Evolutionary conservation across 768 basidiomycete species (phyloP), one percentile per base, ranked within the genome.

Genomic region (Trametes cinnabarina): DNA sequence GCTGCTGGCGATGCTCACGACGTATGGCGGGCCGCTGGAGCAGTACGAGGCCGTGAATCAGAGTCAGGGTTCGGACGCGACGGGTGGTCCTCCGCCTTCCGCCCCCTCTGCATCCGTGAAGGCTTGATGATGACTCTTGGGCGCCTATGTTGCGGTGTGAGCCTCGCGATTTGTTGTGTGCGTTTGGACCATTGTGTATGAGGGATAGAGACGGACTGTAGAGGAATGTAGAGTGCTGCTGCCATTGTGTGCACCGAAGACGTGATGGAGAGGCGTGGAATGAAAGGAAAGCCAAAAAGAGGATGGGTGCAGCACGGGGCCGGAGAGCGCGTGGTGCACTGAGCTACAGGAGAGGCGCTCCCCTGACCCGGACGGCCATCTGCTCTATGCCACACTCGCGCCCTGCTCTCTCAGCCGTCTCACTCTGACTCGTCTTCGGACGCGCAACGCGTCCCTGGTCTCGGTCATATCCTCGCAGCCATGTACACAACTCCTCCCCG

Each of bases 401-500:
- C 34, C 34, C n/a, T 4, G 32, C 44, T n/a, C 50, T 30, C 50
- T 23, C 37, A 32, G 10, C 42, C 30, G 17, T 19, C 22, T 35
- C 48, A 23, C 52, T 42, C 61, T 55, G 61, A 62, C 56, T 62
- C 57, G 61, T 14, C 43, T 44, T 23, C 46, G 54, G 56, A 41
- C 61, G 61, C 52, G 47, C 22, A 26, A 26, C 60, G 60, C 60
- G 60, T 57, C 52, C 51, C 22, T 14, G 44, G 43, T 17, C 17
- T 17, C 30, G 12, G 30, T 12, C 12, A 32, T 32, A 6, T 7
- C 12, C 15, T 26, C 25, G 17, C 49, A n/a, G 32, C 44, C 37
- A 61, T 61, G 59, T 57, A 47, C 54, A 34, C 60, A 15, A 20
- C 55, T 55, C 58, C 70, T 17, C 63, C 65, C 28, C 62, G 58